Evolutionary conservation across 257 asterid genomes (phyloP), one percentile per base, ranked within the genome.

Genomic region (Solanum ossicruentum): DNA sequence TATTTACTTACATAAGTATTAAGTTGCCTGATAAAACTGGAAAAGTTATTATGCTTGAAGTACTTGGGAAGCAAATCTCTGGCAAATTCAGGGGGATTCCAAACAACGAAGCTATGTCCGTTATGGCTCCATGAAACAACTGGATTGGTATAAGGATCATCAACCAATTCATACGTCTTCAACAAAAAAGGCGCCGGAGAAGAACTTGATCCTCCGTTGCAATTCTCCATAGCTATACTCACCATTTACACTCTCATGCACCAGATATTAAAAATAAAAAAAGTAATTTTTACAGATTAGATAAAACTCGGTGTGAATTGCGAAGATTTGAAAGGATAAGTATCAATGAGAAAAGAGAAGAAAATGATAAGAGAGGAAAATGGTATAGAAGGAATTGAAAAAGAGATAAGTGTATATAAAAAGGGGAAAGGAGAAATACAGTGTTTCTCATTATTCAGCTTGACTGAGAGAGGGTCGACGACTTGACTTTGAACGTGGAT

Each of bases 11-110:
- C 99, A 86, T 96, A 96, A 61, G 99, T 96, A 84, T 96, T 96
- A 47, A 96, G 97, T 67, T 96, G 98, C 82, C 98, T 91, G 88
- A 94, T 94, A 88, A 96, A 96, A 91, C 99, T 96, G 70, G 98
- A 94, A 83, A 96, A 96, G 67, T 96, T 96, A 54, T 93, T 96
- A 90, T 96, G 99, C 88, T 96, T 96, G 90, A 96, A 96, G 84
- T 96, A 96, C 81, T 90, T 92, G 0, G 99, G 99, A 51, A 96
- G 89, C 92, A 96, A 92, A 80, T 93, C 99, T 80, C 96, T 63
- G 1, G 98, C 93, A 71, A 96, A 96, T 83, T 93, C 97, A 1
- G 96, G 97, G 3, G 99, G 99, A 87, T 94, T 92, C 98, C 98
- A 93, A 3, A 96, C 99, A 11, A 96, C 91, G 63, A 96, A 94